A percentile compares a stretch with the other conserved stretches of the same genome.
Evolutionary conservation across 371 early-diverging fungal species (phyloP).

Genomic region (Entomophthora muscae): DNA sequence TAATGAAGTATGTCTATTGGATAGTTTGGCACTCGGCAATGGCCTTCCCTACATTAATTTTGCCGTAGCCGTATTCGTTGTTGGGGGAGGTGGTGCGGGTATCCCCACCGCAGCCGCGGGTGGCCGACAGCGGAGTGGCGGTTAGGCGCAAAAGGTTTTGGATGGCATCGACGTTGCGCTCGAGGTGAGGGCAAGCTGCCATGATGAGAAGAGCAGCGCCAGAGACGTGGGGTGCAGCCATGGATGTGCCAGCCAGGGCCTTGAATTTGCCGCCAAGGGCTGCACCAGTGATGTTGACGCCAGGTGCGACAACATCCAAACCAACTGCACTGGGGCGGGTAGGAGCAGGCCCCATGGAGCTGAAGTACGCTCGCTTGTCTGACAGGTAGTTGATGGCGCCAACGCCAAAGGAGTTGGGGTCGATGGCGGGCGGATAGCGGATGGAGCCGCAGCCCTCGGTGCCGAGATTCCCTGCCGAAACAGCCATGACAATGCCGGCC

Average conservation of each 20-base stretch:
- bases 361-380: background rate
- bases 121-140: constrained; percentile 1
- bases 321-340: background rate
- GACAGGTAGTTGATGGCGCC: background rate
- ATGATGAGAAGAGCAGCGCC: constrained; percentile 31
- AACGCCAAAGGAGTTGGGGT: background rate
- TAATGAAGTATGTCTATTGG: no score
- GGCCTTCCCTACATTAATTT: background rate
- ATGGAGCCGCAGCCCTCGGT: constrained; percentile 1
- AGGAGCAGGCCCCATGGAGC: constrained; percentile 4
- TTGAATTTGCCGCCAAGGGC: constrained; percentile 8
- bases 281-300: constrained; percentile 20
- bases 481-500: background rate
- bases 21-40: background rate
- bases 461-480: constrained; percentile 6
- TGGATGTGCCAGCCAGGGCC: constrained; percentile 23
- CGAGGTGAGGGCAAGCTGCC: constrained; percentile 7
- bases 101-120: background rate
- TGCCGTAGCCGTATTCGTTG: constrained; percentile 7
- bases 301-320: constrained; percentile 15
- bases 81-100: background rate
- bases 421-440: constrained; percentile 2
- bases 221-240: constrained; percentile 67
- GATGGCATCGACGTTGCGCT: background rate
- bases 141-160: background rate